Conservation (phyloP, 257 asterid genomes). For the Nicotiana otophora region DNA sequence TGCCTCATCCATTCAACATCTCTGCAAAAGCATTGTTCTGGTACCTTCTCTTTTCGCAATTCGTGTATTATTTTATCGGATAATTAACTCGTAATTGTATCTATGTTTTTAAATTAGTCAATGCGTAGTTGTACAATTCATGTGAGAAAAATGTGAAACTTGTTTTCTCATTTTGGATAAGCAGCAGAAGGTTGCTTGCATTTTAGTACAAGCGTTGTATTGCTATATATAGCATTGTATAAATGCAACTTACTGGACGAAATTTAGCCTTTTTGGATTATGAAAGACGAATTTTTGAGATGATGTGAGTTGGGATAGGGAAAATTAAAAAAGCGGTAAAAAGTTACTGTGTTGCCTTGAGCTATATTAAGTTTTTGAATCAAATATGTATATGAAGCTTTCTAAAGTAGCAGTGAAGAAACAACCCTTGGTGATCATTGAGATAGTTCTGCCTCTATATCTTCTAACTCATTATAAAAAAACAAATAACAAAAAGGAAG, state of each 20-base stretch:
- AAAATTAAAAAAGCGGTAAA: neutral
- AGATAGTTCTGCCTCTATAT: too few species aligned
- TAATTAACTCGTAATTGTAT: neutral
- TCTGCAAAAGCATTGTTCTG: constrained; percentile 91
- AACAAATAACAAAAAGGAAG: too few species aligned
- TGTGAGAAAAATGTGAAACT: neutral
- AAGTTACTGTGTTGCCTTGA: neutral
- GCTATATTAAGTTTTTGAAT: neutral
- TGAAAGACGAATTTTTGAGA: neutral
- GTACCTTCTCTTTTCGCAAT: constrained; percentile 28
- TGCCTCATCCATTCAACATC: constrained; percentile 73
- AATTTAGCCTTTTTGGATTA: neutral
- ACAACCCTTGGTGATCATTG: too few species aligned
- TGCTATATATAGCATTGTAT: neutral
- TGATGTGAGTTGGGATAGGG: neutral
- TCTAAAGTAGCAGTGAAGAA: neutral
- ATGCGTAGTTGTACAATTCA: neutral
- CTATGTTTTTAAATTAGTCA: neutral
- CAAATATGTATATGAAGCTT: neutral
- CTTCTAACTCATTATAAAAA: too few species aligned
- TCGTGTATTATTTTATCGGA: neutral
- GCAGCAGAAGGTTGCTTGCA: neutral
- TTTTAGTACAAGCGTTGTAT: neutral
- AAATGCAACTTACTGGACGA: neutral
- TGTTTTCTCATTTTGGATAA: neutral